Evolutionary conservation across 257 asterid genomes (phyloP).

Genomic region (Solanum appendiculatum): DNA sequence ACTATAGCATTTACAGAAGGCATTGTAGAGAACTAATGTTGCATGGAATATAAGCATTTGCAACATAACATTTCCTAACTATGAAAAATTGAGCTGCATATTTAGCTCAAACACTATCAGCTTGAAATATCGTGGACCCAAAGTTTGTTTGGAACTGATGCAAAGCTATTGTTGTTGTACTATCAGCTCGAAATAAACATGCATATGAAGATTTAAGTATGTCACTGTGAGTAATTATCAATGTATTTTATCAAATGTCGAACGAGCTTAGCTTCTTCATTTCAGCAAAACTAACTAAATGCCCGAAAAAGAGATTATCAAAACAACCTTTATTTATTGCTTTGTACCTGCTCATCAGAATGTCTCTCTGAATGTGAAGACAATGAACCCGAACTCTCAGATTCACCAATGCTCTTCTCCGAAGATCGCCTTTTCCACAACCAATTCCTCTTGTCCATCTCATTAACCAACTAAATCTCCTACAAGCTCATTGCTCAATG

Average conservation of each 20-base stretch:
- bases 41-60: background rate
- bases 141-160: background rate
- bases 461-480: background rate
- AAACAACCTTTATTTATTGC: background rate
- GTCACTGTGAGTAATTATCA: background rate
- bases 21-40: background rate
- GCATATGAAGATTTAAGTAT: background rate
- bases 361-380: conserved; percentile 54
- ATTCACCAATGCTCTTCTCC: conserved; percentile 56
- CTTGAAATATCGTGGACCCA: background rate
- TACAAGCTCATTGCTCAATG: background rate
- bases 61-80: background rate
- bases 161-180: background rate
- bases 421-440: conserved; percentile 56
- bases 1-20: background rate
- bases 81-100: background rate
- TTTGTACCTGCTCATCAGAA: conserved; percentile 53
- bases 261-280: background rate
- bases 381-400: conserved; percentile 56
- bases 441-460: conserved; percentile 73
- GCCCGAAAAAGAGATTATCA: background rate
- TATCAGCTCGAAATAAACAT: background rate
- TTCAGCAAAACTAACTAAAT: background rate
- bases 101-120: background rate
- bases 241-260: background rate